Percentiles rank a stretch among this genome's conserved stretches.
phyloP scores from a whole-genome alignment of 345 rosid genomes.

The Pelargonium nanum region DNA sequence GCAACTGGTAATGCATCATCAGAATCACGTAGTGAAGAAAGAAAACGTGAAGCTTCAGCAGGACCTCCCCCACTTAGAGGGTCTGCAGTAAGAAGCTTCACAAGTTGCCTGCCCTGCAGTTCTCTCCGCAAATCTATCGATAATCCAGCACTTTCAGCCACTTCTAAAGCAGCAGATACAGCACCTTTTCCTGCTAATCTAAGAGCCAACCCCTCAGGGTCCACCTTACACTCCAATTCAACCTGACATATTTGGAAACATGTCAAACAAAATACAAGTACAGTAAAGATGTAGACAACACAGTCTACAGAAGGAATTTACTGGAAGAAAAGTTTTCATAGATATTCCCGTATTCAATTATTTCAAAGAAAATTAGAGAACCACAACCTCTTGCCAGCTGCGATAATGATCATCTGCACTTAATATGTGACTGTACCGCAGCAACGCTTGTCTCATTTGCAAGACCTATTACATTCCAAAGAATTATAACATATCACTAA shows the following conservation, averaged over 20 bases:
- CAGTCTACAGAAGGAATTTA: background rate
- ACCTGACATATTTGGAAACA: slow-evolving; percentile 39
- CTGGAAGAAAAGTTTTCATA: background rate
- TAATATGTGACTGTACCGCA: slow-evolving; percentile 81
- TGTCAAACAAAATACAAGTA: slow-evolving; percentile 11
- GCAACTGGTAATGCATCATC: slow-evolving; percentile 94
- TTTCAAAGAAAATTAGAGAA: slow-evolving; percentile 15
- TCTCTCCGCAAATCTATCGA: slow-evolving; percentile 84
- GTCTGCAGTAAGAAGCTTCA: slow-evolving; percentile 90
- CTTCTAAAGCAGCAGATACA: slow-evolving; percentile 95
- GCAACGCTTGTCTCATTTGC: slow-evolving; percentile 79
- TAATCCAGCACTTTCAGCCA: slow-evolving; percentile 89
- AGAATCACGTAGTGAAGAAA: slow-evolving; percentile 78
- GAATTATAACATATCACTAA: slow-evolving; percentile 2
- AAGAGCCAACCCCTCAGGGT: slow-evolving; percentile 95
- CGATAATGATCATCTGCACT: slow-evolving; percentile 72
- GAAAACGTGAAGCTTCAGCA: slow-evolving; percentile 96
- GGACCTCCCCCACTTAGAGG: slow-evolving; percentile 99
- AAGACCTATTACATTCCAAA: slow-evolving; percentile 36
- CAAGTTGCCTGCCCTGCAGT: slow-evolving; percentile 91
- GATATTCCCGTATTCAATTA: background rate
- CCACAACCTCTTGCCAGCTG: slow-evolving; percentile 93
- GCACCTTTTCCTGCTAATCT: slow-evolving; percentile 97
- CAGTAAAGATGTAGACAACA: slow-evolving; percentile 2
- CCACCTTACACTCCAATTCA: slow-evolving; percentile 76